phyloP scores from a whole-genome alignment of 148 eudicot genomes.

The Silene latifolia region DNA sequence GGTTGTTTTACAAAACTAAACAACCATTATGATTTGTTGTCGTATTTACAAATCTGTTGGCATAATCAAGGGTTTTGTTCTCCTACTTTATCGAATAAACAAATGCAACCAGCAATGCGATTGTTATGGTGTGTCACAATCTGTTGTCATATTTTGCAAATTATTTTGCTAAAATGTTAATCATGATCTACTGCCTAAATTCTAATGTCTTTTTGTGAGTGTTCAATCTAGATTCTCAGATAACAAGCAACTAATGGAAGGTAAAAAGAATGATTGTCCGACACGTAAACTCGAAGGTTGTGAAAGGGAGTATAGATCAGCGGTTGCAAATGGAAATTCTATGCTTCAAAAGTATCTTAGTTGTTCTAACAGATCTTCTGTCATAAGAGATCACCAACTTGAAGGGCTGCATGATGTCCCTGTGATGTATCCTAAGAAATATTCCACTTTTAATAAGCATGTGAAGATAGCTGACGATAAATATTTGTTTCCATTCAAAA shows the following conservation, averaged over 20 bases:
- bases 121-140: no score
- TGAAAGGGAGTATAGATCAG: not conserved
- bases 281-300: constrained; percentile 9
- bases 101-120: no score
- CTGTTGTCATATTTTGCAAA: no score
- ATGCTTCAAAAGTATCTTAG: constrained; percentile 3
- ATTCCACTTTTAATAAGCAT: not conserved
- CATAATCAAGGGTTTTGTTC: no score
- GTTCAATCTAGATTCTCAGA: constrained; percentile 13
- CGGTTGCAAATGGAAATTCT: not conserved
- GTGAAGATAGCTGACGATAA: not conserved
- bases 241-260: constrained; percentile 6
- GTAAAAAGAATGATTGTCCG: constrained; percentile 7
- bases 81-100: no score
- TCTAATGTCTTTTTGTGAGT: not conserved
- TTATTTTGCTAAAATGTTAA: not conserved
- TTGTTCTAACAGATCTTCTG: not conserved
- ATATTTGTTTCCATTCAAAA: constrained; percentile 14
- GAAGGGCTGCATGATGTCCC: constrained; percentile 17
- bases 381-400: constrained; percentile 14
- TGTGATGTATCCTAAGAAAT: constrained; percentile 17
- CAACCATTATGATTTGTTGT: no score
- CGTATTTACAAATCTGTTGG: no score
- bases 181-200: not conserved
- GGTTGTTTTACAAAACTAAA: no score